Percentiles rank a stretch among this genome's conserved stretches.
These are phyloP conservation scores for Copromyces sp. DNA, from an alignment of 495 filamentous ascomycete species.

Conservation along the genomic window DNA sequence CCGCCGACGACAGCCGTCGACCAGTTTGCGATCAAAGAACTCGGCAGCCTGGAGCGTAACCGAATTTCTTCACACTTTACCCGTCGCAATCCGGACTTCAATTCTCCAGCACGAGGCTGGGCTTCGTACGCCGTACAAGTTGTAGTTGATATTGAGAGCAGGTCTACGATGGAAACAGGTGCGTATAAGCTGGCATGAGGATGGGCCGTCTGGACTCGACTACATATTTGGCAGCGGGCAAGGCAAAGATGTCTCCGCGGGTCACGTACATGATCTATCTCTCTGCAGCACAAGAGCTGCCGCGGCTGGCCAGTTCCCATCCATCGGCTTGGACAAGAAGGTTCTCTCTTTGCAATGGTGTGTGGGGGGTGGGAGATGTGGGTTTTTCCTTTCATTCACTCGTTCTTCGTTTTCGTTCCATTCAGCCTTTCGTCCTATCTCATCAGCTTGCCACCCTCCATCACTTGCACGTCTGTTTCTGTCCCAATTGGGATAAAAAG, in stretches of 20 bases:
- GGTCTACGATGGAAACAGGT: neutral
- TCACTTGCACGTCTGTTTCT: neutral
- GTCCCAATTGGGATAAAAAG: neutral
- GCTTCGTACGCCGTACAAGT: neutral
- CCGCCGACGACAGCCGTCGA: neutral
- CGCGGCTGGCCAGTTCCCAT: neutral
- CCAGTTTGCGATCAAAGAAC: neutral
- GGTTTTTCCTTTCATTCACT: neutral
- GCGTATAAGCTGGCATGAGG: neutral
- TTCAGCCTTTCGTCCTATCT: neutral
- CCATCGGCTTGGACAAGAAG: neutral
- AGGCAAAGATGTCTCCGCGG: neutral
- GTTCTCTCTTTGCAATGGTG: neutral
- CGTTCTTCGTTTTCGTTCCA: neutral
- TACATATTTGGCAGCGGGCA: neutral
- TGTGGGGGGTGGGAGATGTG: neutral
- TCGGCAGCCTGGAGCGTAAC: neutral
- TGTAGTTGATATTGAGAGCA: neutral
- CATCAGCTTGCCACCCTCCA: neutral
- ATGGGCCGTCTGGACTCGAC: neutral
- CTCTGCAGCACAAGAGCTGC: neutral
- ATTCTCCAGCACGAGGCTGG: neutral
- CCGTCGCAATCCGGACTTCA: neutral
- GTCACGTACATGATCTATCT: neutral
- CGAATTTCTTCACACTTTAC: neutral